These are phyloP conservation scores for Botrytis pseudocinerea DNA, from an alignment of 2,329 filamentous ascomycete genomes.

Conservation along the genomic window DNA sequence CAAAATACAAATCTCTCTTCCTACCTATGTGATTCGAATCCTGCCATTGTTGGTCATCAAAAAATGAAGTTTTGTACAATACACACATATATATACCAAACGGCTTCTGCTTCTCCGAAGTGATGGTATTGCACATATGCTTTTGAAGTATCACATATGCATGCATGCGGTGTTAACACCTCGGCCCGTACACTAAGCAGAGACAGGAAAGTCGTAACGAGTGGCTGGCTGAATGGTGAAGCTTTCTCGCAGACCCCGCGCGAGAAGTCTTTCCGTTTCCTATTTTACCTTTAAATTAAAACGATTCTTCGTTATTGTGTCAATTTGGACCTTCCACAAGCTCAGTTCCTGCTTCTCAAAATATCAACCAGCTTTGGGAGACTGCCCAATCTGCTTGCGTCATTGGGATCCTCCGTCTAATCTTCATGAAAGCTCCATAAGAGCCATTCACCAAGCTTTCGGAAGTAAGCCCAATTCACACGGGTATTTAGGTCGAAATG, in stretches of 20 bases:
- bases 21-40: neutral
- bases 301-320: neutral
- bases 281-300: neutral
- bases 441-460: neutral
- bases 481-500: neutral
- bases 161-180: constrained; percentile 1
- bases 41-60: neutral
- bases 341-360: neutral
- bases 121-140: neutral
- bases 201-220: neutral
- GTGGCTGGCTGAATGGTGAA: neutral
- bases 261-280: neutral
- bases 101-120: neutral
- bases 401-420: neutral
- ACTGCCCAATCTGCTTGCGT: neutral
- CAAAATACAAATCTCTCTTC: neutral
- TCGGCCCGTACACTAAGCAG: neutral
- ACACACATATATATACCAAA: neutral
- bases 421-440: neutral
- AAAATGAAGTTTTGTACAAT: neutral
- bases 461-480: neutral
- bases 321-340: neutral
- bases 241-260: neutral
- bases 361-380: neutral
- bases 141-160: neutral